Conservation (phyloP, 2,329 filamentous ascomycete species). For the Alternaria metachromatica region DNA sequence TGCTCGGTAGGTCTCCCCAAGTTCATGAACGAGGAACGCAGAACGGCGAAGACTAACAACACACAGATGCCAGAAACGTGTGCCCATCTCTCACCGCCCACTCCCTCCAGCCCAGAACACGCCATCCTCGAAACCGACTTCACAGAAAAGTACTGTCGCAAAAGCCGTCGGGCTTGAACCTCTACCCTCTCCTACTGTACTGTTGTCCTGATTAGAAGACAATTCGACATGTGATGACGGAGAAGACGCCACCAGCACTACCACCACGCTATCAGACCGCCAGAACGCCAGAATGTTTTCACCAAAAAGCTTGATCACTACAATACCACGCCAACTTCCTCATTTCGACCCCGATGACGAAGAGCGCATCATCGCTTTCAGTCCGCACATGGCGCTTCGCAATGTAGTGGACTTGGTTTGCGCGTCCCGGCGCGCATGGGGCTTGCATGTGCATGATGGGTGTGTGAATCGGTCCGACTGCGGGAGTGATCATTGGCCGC, state of each 20-base stretch:
- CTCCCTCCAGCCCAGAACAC: conserved; percentile 14
- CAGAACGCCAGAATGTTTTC: not conserved
- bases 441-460: not conserved
- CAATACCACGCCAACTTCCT: not conserved
- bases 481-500: not conserved
- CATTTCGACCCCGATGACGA: not conserved
- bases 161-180: conserved; percentile 6
- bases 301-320: not conserved
- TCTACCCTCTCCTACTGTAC: not conserved
- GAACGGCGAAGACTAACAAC: conserved; percentile 5
- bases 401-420: not conserved
- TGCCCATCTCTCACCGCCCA: conserved; percentile 21
- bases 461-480: not conserved
- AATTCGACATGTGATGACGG: not conserved
- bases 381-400: not conserved
- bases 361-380: not conserved
- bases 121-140: conserved; percentile 40
- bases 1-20: conserved; percentile 30
- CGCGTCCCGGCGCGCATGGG: not conserved
- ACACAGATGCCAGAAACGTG: conserved; percentile 36
- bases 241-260: not conserved
- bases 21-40: not conserved
- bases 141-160: conserved; percentile 31
- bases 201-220: not conserved
- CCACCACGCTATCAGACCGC: not conserved